These are phyloP conservation scores for Avena sativa DNA, from an alignment of 176 grass and related monocot genomes.

Conservation along the genomic window DNA sequence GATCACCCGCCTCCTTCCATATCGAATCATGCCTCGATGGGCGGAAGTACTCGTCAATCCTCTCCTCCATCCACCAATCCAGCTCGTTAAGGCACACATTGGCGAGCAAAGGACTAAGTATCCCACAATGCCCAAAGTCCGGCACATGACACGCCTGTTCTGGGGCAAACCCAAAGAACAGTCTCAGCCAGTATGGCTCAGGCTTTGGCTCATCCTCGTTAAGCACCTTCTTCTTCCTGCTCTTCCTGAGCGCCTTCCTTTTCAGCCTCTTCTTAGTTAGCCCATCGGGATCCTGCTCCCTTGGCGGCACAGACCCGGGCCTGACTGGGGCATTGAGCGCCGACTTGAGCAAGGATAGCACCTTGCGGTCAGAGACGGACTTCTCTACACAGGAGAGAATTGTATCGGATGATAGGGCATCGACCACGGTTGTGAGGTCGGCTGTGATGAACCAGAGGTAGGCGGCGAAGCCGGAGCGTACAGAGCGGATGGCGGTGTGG, in stretches of 20 bases:
- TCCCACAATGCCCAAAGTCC: slow-evolving; percentile 77
- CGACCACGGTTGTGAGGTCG: slow-evolving; percentile 65
- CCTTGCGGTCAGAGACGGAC: slow-evolving; percentile 67
- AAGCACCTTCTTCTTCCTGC: slow-evolving; percentile 92
- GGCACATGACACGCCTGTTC: slow-evolving; percentile 64
- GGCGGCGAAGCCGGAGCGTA: slow-evolving; percentile 82
- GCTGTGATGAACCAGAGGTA: slow-evolving; percentile 95
- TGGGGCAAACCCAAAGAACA: slow-evolving; percentile 86
- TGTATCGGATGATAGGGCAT: slow-evolving; percentile 57
- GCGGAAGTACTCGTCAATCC: slow-evolving; percentile 70
- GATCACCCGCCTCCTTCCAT: slow-evolving; percentile 68
- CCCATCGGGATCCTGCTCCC: slow-evolving; percentile 50
- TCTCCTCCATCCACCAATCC: slow-evolving; percentile 92
- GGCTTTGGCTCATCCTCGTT: slow-evolving; percentile 86
- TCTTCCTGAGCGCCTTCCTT: slow-evolving; percentile 83
- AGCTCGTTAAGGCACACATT: slow-evolving; percentile 87
- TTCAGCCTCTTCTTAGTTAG: slow-evolving; percentile 85
- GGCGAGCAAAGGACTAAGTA: slow-evolving; percentile 81
- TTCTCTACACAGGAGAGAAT: slow-evolving; percentile 70
- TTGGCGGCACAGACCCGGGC: slow-evolving; percentile 46
- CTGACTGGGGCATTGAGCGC: slow-evolving; percentile 60
- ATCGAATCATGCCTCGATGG: slow-evolving; percentile 80
- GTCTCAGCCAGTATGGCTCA: slow-evolving; percentile 85
- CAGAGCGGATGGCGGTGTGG: slow-evolving; percentile 77
- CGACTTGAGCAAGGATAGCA: slow-evolving; percentile 80